Base-by-base conservation (phyloP, 192 early-diverging fungal genomes). In the Diversispora eburnea region DNA sequence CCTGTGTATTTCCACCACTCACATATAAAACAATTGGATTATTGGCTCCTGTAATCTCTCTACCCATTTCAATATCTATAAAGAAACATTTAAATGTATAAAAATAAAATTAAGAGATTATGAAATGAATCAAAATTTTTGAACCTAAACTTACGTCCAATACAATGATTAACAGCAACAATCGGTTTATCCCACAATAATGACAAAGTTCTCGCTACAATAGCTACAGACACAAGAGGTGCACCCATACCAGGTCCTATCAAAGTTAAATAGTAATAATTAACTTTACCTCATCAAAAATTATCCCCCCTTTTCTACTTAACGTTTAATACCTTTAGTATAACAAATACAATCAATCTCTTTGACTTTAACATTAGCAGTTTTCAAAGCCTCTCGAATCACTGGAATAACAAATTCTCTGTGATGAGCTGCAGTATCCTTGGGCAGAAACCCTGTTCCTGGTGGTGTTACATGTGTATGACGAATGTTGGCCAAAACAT, bases 21-120 rank as follows among this genome's bases (percentile, higher is more conserved):
- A 99, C 97, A 77, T 99, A 99, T 0, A 99, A 84, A 17, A 99
- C 94, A 3, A 99, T 91, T 1, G 97, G 97, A 74, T 99, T 94
- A 12, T 89, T 63, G 0, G 97, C 97, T 19, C 91, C 92, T 19
- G 97, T 99, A 56, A 99, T 95, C 77, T 95, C 89, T 39, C 97
- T 83, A 4, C 97, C 97, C 97, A 99, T 99, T 82, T 99, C 97
- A 73, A 99, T 97, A 79, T 99, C 88, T 87, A 4, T 4, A 77
- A 6, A 46, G 5, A 41, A 70, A 45, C 47, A 0, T 67, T 59
- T 46, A 51, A 19, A 41, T 9, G 8, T 22, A 43, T 15, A 45
- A 67, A 7, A 20, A 54, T 25, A 25, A 61, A 52, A 22, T 52
- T 22, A 64, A 67, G 12, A 39, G 47, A 66, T 48, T 1, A 33